Evolutionary conservation across 176 grass and related monocot genomes (phyloP).

Genomic region (Rhynchospora pubera): DNA sequence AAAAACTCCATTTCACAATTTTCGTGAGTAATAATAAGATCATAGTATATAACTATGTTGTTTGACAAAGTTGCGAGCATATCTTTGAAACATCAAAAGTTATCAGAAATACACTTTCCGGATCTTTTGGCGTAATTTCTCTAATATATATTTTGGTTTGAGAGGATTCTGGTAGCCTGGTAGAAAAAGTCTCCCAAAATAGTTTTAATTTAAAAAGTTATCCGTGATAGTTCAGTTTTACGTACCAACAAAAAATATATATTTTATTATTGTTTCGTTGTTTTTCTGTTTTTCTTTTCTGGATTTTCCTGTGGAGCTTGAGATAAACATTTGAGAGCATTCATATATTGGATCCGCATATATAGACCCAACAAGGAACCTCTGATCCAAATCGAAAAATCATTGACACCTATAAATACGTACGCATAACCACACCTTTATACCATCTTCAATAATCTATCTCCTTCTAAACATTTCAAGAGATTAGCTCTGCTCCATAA

Average conservation of each 20-base stretch:
- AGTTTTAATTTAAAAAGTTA: neutral
- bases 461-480: neutral
- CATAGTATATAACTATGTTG: neutral
- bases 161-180: neutral
- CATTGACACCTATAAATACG: conserved; percentile 16
- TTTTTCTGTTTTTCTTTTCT: neutral
- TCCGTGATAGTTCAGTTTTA: neutral
- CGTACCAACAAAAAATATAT: neutral
- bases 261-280: too few relatives aligned
- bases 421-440: neutral
- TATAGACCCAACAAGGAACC: conserved; percentile 6
- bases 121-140: neutral
- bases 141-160: neutral
- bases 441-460: neutral
- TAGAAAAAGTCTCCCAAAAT: neutral
- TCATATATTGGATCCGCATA: conserved; percentile 11
- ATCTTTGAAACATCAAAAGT: neutral
- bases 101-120: neutral
- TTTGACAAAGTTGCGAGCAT: neutral
- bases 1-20: neutral
- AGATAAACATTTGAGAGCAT: neutral
- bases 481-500: neutral
- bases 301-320: neutral
- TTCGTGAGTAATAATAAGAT: neutral
- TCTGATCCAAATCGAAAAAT: conserved; percentile 8